Percentiles rank a stretch among this genome's conserved stretches.
Conservation (phyloP, 805 yeast genomes). For the Barnettozyma californica region DNA sequence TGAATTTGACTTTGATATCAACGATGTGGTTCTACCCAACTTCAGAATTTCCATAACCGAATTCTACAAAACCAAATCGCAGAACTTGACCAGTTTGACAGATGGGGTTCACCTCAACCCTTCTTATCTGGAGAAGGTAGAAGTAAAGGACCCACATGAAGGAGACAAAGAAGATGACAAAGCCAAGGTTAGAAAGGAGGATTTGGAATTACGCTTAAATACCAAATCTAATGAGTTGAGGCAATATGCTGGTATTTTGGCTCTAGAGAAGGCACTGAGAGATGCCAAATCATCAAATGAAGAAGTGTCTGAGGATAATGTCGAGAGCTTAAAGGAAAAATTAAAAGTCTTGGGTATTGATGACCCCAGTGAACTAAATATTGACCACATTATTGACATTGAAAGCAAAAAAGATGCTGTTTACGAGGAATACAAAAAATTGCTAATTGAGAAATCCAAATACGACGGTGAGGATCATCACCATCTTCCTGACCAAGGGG, state of each 20-base stretch:
- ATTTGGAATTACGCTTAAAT: constrained; percentile 1
- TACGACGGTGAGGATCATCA: constrained; percentile 6
- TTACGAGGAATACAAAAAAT: constrained; percentile 17
- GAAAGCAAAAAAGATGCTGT: constrained; percentile 19
- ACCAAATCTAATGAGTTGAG: constrained; percentile 28
- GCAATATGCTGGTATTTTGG: constrained; percentile 49
- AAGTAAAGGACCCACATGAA: not conserved
- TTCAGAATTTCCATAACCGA: constrained; percentile 31
- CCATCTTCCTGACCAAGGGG: not conserved
- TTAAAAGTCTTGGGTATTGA: constrained; percentile 36
- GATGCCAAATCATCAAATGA: constrained; percentile 43
- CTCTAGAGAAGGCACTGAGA: constrained; percentile 54
- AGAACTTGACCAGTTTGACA: constrained; percentile 8
- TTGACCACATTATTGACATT: constrained; percentile 15
- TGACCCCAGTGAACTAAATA: constrained; percentile 28
- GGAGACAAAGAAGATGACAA: constrained; percentile 3
- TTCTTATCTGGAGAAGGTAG: not conserved
- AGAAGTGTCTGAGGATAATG: constrained; percentile 28
- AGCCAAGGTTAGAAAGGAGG: constrained; percentile 6
- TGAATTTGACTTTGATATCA: constrained; percentile 30
- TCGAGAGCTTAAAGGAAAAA: constrained; percentile 26
- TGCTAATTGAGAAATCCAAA: constrained; percentile 16
- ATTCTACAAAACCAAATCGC: constrained; percentile 15
- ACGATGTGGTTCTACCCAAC: constrained; percentile 29
- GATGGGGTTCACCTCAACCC: constrained; percentile 1